phyloP scores from a whole-genome alignment of 2,329 filamentous ascomycete genomes.

The Mariannaea elegans region DNA sequence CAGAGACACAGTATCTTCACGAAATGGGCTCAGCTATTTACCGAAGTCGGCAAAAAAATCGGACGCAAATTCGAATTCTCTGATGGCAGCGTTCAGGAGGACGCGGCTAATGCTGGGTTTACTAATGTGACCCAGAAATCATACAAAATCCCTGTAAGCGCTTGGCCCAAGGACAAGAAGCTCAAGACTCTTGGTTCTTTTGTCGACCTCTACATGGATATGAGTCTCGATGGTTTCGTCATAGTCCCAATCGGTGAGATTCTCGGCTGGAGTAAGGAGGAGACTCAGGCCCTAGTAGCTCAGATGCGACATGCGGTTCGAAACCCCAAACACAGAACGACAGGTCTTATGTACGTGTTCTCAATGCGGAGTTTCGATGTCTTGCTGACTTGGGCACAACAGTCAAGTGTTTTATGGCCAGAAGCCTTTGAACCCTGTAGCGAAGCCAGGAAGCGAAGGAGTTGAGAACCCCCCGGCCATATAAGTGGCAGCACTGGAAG shows the following conservation, averaged over 20 bases:
- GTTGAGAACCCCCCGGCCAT: not conserved
- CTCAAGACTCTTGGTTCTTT: not conserved
- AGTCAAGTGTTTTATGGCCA: not conserved
- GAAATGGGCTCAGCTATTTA: not conserved
- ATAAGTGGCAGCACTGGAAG: not conserved
- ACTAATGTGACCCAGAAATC: not conserved
- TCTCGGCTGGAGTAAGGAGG: slow-evolving; percentile 9
- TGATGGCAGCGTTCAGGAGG: not conserved
- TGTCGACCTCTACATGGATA: not conserved
- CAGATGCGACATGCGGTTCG: slow-evolving; percentile 6
- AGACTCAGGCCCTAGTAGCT: slow-evolving; percentile 6
- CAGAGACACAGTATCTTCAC: not conserved
- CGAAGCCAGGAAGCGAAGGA: not conserved
- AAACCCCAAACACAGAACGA: slow-evolving; percentile 1
- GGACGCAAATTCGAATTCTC: not conserved
- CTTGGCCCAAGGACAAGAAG: not conserved
- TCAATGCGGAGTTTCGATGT: no score
- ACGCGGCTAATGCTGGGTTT: not conserved
- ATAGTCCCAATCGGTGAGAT: slow-evolving; percentile 1
- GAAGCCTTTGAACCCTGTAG: not conserved
- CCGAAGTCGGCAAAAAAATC: not conserved
- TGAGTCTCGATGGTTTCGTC: slow-evolving; percentile 2
- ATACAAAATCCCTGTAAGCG: slow-evolving; percentile 1
- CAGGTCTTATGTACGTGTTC: not conserved
- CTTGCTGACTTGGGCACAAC: not conserved